Evolutionary conservation across 768 basidiomycete species (phyloP), one percentile per base, ranked within the genome.

Genomic region (Termitomyces sp.): DNA sequence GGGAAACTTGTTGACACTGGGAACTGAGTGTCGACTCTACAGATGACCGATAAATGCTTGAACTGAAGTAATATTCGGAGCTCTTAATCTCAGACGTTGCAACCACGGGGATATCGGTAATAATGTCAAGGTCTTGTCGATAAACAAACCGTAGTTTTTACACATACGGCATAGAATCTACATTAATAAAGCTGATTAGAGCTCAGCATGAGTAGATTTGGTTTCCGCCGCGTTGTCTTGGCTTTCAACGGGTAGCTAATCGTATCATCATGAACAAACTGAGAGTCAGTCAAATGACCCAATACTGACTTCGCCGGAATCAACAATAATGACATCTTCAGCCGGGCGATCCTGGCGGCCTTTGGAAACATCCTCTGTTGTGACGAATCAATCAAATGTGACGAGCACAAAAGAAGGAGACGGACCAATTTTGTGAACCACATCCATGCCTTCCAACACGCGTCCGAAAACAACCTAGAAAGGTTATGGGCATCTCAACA

Each of bases 391-490:
- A 28, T 50, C 5, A 38, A 33, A 14, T 13, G 23, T 33, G 6
- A 23, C 10, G 18, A 10, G 26, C 28, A 5, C 5, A 40, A 40
- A 7, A 16, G 28, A 40, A 20, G 12, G 13, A 36, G 35, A 69
- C 81, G 47, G 28, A 91, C 91, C 91, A 57, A 98, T 93, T 10
- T 75, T 72, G 59, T 77, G 69, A 40, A 98, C 80, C 58, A 98
- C 76, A 62, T 95, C 89, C 91, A 96, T 91, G 50, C 96, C 96
- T 59, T 97, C 93, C 36, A 97, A 60, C 54, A 98, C 91, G 65
- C 85, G 86, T 55, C 96, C 96, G 63, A 98, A 97, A 41, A 98
- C 95, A 68, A 97, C 91, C 88, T 91, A 66, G 16, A 61, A 33
- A 46, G 51, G 56, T 35, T 1, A 52, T 60, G 12, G 54, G 38